Percentiles rank a stretch among this genome's conserved stretches.
Evolutionary conservation across 148 eudicot species (phyloP).

Genomic region (Rhododendron henanense): DNA sequence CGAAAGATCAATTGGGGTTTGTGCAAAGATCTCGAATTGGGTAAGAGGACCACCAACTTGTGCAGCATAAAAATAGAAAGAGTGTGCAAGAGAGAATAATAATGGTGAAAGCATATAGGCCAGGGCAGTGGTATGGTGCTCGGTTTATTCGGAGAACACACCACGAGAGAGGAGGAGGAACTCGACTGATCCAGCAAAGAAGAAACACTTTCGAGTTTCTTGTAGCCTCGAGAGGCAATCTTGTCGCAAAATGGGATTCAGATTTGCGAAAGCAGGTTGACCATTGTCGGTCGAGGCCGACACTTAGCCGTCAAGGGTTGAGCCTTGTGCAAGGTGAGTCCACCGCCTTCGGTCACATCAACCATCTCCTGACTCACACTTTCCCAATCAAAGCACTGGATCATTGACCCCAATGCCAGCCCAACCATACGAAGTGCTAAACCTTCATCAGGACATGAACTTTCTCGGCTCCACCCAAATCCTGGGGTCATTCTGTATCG

Average conservation of each 20-base stretch:
- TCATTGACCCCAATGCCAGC: constrained; percentile 17
- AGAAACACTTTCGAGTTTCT: too few species aligned
- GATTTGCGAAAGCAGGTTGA: not conserved
- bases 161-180: too few species aligned
- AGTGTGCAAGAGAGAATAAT: too few species aligned
- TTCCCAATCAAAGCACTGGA: constrained; percentile 36
- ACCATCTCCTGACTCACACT: constrained; percentile 14
- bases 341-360: not conserved
- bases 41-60: too few species aligned
- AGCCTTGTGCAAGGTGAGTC: not conserved
- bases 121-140: too few species aligned
- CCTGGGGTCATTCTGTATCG: not conserved
- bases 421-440: constrained; percentile 16
- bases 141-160: too few species aligned
- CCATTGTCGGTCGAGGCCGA: not conserved
- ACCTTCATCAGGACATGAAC: constrained; percentile 18
- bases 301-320: not conserved
- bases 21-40: too few species aligned
- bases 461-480: not conserved
- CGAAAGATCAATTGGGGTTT: too few species aligned
- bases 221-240: too few species aligned
- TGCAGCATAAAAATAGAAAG: too few species aligned
- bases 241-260: not conserved
- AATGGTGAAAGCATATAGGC: too few species aligned
- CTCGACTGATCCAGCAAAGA: too few species aligned